A percentile compares a stretch with the other conserved stretches of the same genome.
Conservation (phyloP, 768 basidiomycete species). For the Paxillus involutus region DNA sequence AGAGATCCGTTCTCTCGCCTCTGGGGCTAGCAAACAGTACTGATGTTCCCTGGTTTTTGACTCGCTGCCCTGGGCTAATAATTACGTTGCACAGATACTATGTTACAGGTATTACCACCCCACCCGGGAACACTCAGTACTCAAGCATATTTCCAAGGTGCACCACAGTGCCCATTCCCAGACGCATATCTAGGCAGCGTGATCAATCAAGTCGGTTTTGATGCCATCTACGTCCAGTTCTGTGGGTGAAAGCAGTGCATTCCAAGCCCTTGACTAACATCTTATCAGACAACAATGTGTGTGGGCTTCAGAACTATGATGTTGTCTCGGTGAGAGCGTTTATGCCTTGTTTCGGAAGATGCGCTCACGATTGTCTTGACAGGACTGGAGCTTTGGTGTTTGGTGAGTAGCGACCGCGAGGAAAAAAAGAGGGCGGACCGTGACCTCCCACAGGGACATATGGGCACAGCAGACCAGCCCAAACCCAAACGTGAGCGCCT, state of each 20-base stretch:
- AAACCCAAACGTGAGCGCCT: constrained; percentile 37
- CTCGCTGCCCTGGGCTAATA: constrained; percentile 1
- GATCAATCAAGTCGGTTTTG: constrained; percentile 61
- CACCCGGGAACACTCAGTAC: background rate
- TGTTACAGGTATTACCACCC: constrained; percentile 41
- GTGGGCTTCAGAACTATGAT: constrained; percentile 49
- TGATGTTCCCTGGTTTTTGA: background rate
- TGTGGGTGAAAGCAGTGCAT: constrained; percentile 24
- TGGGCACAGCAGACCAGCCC: constrained; percentile 43
- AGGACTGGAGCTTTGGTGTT: constrained; percentile 50
- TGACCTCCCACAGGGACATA: constrained; percentile 38
- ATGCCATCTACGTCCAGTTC: constrained; percentile 81
- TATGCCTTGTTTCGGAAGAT: background rate
- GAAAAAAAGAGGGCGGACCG: background rate
- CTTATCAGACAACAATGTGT: constrained; percentile 41
- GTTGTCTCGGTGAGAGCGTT: constrained; percentile 46
- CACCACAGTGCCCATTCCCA: constrained; percentile 61
- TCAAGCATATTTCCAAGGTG: constrained; percentile 12
- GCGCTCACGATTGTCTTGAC: background rate
- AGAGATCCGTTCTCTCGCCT: constrained; percentile 25
- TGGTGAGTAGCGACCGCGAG: constrained; percentile 20
- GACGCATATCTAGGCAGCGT: constrained; percentile 61
- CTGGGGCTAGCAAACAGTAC: constrained; percentile 22
- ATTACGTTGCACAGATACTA: constrained; percentile 48
- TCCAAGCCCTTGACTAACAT: background rate